These are phyloP conservation scores for Auricularia auricula-judae DNA, from an alignment of 768 basidiomycete genomes.

Conservation along the genomic window DNA sequence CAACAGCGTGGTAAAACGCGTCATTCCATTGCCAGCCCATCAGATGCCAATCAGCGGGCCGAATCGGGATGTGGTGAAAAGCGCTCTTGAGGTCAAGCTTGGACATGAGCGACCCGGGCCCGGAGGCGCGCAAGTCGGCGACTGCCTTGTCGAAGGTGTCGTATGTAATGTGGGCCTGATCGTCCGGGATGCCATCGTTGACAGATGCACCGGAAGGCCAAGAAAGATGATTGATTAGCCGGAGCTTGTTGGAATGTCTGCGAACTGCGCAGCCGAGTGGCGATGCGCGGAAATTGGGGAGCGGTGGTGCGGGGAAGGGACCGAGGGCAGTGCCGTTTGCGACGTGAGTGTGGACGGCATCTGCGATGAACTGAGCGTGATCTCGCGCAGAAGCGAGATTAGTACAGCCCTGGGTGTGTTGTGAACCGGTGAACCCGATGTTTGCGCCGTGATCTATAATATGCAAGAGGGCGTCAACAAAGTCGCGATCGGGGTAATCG, in stretches of 20 bases:
- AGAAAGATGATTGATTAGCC: slow-evolving; percentile 13
- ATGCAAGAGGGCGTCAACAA: slow-evolving; percentile 3
- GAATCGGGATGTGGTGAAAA: slow-evolving; percentile 22
- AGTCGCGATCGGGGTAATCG: slow-evolving; percentile 6
- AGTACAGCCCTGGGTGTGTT: slow-evolving; percentile 5
- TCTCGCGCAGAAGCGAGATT: slow-evolving; percentile 11
- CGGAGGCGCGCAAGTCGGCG: slow-evolving; percentile 13
- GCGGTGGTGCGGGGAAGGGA: slow-evolving; percentile 11
- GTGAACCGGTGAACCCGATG: slow-evolving; percentile 2
- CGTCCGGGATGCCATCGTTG: slow-evolving; percentile 18
- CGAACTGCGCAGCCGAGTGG: slow-evolving; percentile 12
- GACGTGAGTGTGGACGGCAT: slow-evolving; percentile 7
- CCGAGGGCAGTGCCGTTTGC: slow-evolving; percentile 9
- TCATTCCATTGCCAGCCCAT: no score
- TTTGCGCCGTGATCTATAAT: slow-evolving; percentile 6
- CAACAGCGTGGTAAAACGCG: no score
- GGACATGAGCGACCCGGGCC: slow-evolving; percentile 19
- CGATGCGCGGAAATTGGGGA: slow-evolving; percentile 11
- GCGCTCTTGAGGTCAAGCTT: slow-evolving; percentile 28
- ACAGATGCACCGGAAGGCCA: slow-evolving; percentile 12
- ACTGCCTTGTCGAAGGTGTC: slow-evolving; percentile 15
- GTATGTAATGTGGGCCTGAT: slow-evolving; percentile 19
- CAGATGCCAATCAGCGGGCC: no score
- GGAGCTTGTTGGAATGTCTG: slow-evolving; percentile 10
- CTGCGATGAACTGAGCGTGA: slow-evolving; percentile 7